Evolutionary conservation across 2,329 filamentous ascomycete genomes (phyloP).

Genomic region (Laburnicola sp.): DNA sequence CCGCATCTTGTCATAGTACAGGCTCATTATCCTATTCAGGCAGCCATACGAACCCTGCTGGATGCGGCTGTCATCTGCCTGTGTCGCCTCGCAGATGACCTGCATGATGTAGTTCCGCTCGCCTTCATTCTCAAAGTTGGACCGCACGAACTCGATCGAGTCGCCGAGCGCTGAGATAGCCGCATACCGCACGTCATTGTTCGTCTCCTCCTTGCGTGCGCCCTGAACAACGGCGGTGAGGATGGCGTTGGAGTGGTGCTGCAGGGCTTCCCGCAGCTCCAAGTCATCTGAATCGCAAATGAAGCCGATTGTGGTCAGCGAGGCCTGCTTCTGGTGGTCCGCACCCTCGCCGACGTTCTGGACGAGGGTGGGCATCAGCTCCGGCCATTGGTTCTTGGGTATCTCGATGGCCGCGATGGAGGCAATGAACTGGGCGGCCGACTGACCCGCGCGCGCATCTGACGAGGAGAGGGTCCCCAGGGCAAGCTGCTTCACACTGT

Average conservation of each 20-base stretch:
- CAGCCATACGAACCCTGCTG: constrained; percentile 97
- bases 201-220: constrained; percentile 93
- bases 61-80: constrained; percentile 86
- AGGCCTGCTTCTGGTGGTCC: constrained; percentile 90
- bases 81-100: constrained; percentile 97
- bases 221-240: constrained; percentile 97
- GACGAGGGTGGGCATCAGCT: constrained; percentile 85
- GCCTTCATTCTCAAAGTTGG: constrained; percentile 98
- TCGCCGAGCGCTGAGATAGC: constrained; percentile 94
- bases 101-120: constrained; percentile 99
- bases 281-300: constrained; percentile 94
- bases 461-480: constrained; percentile 80
- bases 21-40: constrained; percentile 95
- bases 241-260: constrained; percentile 91
- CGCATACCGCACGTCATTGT: constrained; percentile 84
- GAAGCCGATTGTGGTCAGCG: constrained; percentile 94
- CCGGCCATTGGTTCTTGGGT: constrained; percentile 88
- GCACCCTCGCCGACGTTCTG: constrained; percentile 87
- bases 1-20: constrained; percentile 99
- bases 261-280: constrained; percentile 81
- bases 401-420: constrained; percentile 94
- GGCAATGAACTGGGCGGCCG: constrained; percentile 91
- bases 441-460: constrained; percentile 81
- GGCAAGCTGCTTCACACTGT: constrained; percentile 84
- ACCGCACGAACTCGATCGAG: constrained; percentile 94